A percentile compares a stretch with the other conserved stretches of the same genome.
These are phyloP conservation scores for Fragaria nilgerrensis DNA, from an alignment of 306 rosid genomes.

Conservation along the genomic window DNA sequence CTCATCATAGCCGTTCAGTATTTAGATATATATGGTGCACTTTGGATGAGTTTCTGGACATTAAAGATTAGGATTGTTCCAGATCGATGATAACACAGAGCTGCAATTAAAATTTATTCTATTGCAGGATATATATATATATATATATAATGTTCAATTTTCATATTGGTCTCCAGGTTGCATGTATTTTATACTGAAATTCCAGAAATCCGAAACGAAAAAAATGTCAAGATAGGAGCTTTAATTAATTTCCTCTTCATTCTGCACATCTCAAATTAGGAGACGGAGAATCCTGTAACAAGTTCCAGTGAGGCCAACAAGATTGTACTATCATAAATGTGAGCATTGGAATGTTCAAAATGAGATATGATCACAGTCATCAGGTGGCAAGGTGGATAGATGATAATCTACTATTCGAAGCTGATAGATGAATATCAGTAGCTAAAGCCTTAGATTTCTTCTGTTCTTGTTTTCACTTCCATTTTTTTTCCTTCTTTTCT, in stretches of 20 bases:
- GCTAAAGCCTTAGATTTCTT: conserved; percentile 49
- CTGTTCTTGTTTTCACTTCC: conserved; percentile 53
- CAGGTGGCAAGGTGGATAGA: conserved; percentile 4
- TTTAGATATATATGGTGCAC: background rate
- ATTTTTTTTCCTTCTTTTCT: conserved; percentile 42
- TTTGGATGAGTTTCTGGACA: background rate
- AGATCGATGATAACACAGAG: background rate
- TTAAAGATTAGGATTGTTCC: background rate
- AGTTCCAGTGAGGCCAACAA: background rate
- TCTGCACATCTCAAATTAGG: background rate
- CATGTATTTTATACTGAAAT: background rate
- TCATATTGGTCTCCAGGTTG: background rate
- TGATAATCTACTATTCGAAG: conserved; percentile 2
- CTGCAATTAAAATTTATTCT: background rate
- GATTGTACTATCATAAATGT: conserved; percentile 11
- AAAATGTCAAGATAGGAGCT: background rate
- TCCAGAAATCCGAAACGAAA: background rate
- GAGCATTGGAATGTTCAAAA: conserved; percentile 5
- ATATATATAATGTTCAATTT: background rate
- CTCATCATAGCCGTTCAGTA: no score
- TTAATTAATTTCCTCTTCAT: background rate
- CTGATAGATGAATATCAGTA: conserved; percentile 27
- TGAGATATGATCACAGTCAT: conserved; percentile 5
- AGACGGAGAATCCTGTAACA: background rate
- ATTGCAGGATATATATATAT: background rate